A percentile compares a stretch with the other conserved stretches of the same genome.
Conservation (phyloP, 176 grass and related monocot species). For the Oropetium thomaeum region DNA sequence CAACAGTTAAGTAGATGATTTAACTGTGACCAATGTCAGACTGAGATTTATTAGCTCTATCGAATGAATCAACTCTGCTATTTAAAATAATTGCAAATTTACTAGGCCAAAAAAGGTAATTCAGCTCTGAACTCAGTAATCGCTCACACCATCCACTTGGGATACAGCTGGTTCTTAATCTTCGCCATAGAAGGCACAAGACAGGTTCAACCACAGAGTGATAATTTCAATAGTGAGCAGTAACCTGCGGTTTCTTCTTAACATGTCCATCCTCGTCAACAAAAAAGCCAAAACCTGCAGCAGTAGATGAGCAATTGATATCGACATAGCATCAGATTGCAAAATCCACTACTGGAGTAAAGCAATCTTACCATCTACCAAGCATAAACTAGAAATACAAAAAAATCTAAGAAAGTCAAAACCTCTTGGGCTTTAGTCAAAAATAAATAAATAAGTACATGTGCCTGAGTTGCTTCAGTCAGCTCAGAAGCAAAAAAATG, state of each 20-base stretch:
- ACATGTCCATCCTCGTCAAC: slow-evolving; percentile 62
- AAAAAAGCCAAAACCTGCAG: slow-evolving; percentile 85
- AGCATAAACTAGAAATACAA: background rate
- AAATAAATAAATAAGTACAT: background rate
- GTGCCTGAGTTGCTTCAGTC: background rate
- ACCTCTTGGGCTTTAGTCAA: background rate
- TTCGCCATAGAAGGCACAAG: background rate
- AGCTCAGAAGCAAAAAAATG: background rate
- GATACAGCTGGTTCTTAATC: background rate
- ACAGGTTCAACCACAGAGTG: background rate
- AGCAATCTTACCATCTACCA: background rate
- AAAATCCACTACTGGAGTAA: background rate
- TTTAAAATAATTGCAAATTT: background rate
- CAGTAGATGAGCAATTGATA: background rate
- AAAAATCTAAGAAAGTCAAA: background rate
- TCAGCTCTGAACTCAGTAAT: slow-evolving; percentile 11
- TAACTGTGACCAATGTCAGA: background rate
- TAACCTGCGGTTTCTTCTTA: slow-evolving; percentile 79
- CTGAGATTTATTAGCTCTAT: background rate
- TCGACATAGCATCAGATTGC: background rate
- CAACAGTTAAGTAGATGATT: background rate
- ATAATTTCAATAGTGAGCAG: background rate
- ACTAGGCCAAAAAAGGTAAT: background rate
- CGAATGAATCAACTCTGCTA: background rate
- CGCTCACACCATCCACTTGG: background rate